These are phyloP conservation scores for Fusarium devonianum DNA, from an alignment of 2,329 filamentous ascomycete genomes.

Conservation along the genomic window DNA sequence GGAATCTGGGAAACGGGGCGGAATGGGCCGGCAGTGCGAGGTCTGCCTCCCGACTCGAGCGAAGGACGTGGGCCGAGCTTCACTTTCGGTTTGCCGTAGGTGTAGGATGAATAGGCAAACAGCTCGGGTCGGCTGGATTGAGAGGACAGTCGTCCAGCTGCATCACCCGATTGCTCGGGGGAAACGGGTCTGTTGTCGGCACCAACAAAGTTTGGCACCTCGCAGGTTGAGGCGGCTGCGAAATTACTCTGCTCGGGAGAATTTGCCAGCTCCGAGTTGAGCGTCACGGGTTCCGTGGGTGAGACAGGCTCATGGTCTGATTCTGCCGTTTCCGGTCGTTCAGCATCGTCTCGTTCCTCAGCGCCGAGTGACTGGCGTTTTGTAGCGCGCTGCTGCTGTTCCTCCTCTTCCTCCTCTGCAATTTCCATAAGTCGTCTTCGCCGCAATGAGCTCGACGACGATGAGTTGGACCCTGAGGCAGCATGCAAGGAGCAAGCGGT, in stretches of 20 bases:
- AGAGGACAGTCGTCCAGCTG: slow-evolving; percentile 56
- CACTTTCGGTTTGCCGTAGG: slow-evolving; percentile 76
- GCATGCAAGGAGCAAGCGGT: slow-evolving; percentile 89
- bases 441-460: slow-evolving; percentile 81
- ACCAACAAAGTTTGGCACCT: slow-evolving; percentile 62
- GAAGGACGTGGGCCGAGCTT: slow-evolving; percentile 90
- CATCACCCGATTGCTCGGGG: slow-evolving; percentile 54
- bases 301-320: slow-evolving; percentile 40
- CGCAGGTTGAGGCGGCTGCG: slow-evolving; percentile 52
- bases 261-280: slow-evolving; percentile 61
- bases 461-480: slow-evolving; percentile 84
- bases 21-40: slow-evolving; percentile 67
- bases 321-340: slow-evolving; percentile 39
- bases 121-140: slow-evolving; percentile 61
- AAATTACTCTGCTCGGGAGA: slow-evolving; percentile 60
- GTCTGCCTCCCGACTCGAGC: slow-evolving; percentile 66
- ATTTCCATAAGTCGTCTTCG: slow-evolving; percentile 86
- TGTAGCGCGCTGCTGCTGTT: slow-evolving; percentile 61
- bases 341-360: slow-evolving; percentile 52
- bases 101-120: slow-evolving; percentile 58
- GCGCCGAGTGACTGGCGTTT: slow-evolving; percentile 66
- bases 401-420: slow-evolving; percentile 89
- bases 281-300: slow-evolving; percentile 51
- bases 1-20: slow-evolving; percentile 82
- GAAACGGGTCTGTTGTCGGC: slow-evolving; percentile 54